phyloP scores from a whole-genome alignment of 805 yeast genomes.

The Priceomyces haplophilus region DNA sequence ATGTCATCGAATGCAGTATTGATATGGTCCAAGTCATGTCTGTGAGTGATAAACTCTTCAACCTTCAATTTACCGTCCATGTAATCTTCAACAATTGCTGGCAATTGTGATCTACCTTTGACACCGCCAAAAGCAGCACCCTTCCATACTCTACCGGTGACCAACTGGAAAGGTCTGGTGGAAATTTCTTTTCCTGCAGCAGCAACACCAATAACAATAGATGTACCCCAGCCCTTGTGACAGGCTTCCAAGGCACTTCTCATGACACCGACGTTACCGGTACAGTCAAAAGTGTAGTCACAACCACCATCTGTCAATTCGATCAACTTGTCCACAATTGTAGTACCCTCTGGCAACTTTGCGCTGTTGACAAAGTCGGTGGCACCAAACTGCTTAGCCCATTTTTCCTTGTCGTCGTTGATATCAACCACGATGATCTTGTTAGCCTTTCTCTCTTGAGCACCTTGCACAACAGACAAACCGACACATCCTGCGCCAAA shows the following conservation, averaged over 20 bases:
- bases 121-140: constrained; percentile 99
- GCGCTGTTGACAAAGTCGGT: constrained; percentile 91
- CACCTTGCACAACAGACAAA: constrained; percentile 94
- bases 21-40: constrained; percentile 72
- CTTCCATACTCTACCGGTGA: constrained; percentile 97
- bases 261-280: constrained; percentile 95
- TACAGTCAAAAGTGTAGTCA: constrained; percentile 95
- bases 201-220: constrained; percentile 95
- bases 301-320: constrained; percentile 96
- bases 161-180: constrained; percentile 98
- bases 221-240: constrained; percentile 99
- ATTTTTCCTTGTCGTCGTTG: constrained; percentile 76
- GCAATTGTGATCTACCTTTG: constrained; percentile 95
- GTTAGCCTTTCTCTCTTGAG: constrained; percentile 74
- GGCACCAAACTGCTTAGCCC: constrained; percentile 91
- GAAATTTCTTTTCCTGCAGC: constrained; percentile 97
- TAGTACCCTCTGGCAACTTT: constrained; percentile 66
- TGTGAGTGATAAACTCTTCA: constrained; percentile 93
- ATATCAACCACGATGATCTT: constrained; percentile 83
- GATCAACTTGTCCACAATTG: constrained; percentile 77
- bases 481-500: constrained; percentile 99
- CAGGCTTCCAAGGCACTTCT: constrained; percentile 94
- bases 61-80: constrained; percentile 78
- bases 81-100: constrained; percentile 84
- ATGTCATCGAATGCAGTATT: constrained; percentile 91